Evolutionary conservation across 2,329 filamentous ascomycete genomes (phyloP).

Genomic region (Colletotrichum cordylinicola): DNA sequence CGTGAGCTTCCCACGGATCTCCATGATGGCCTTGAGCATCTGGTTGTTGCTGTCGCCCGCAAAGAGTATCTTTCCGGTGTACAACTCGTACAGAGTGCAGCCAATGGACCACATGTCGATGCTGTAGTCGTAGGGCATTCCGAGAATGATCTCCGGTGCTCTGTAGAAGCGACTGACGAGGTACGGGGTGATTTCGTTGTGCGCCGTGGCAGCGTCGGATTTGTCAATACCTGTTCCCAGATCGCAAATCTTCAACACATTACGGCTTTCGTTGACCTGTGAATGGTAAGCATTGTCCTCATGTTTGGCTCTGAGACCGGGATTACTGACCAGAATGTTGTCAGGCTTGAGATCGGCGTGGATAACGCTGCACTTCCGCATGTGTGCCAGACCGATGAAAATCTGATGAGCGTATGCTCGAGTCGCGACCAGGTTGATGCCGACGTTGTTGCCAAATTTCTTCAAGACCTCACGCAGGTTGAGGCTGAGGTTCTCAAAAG

Average conservation of each 20-base stretch:
- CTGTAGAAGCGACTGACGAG: slow-evolving; percentile 97
- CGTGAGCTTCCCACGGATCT: slow-evolving; percentile 90
- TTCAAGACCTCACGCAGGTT: slow-evolving; percentile 94
- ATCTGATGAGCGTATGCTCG: slow-evolving; percentile 92
- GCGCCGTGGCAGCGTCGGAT: slow-evolving; percentile 73
- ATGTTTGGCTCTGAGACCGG: neutral
- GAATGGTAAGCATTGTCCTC: slow-evolving; percentile 28
- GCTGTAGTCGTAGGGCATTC: slow-evolving; percentile 93
- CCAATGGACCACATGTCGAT: slow-evolving; percentile 99
- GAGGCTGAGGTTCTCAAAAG: slow-evolving; percentile 93
- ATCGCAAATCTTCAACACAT: slow-evolving; percentile 92
- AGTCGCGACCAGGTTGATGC: slow-evolving; percentile 88
- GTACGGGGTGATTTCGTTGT: slow-evolving; percentile 90
- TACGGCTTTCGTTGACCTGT: slow-evolving; percentile 80
- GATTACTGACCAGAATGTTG: slow-evolving; percentile 78
- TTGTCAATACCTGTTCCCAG: slow-evolving; percentile 94
- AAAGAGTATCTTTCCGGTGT: slow-evolving; percentile 97
- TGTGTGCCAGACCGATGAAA: slow-evolving; percentile 84
- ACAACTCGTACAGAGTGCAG: slow-evolving; percentile 95
- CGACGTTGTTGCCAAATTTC: slow-evolving; percentile 93
- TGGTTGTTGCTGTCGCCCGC: slow-evolving; percentile 96
- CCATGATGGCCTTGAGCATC: slow-evolving; percentile 96
- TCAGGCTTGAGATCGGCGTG: slow-evolving; percentile 98
- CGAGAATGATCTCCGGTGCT: slow-evolving; percentile 94
- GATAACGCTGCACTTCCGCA: slow-evolving; percentile 91